Conservation (phyloP, 2,329 filamentous ascomycete genomes). For the Penicillium sp. region DNA sequence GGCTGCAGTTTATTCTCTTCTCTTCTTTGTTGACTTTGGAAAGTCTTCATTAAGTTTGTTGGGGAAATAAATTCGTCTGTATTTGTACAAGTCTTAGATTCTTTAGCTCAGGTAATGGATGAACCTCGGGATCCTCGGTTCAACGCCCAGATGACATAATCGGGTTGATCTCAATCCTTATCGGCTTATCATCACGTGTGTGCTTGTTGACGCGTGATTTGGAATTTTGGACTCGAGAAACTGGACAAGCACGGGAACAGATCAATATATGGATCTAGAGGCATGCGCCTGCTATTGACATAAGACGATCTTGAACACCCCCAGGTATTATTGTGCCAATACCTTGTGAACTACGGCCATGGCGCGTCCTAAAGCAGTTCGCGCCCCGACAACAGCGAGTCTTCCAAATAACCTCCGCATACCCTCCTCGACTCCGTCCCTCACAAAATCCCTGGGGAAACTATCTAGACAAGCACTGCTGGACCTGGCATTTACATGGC, state of each 20-base stretch:
- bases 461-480: conserved; percentile 72
- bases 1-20: too few species aligned
- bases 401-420: conserved; percentile 71
- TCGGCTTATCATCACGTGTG: conserved; percentile 7
- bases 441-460: conserved; percentile 66
- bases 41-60: too few species aligned
- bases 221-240: neutral
- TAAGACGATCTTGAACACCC: neutral
- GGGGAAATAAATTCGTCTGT: too few species aligned
- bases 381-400: conserved; percentile 67
- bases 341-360: conserved; percentile 18
- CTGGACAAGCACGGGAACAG: neutral
- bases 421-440: conserved; percentile 62
- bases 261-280: neutral
- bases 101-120: too few species aligned
- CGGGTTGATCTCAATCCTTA: neutral
- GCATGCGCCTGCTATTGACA: neutral
- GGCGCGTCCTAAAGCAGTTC: conserved; percentile 36
- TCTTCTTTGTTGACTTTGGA: too few species aligned
- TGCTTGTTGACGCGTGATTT: conserved; percentile 5
- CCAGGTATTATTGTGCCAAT: too few species aligned
- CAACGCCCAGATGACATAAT: neutral
- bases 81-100: too few species aligned
- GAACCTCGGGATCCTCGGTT: too few species aligned
- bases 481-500: conserved; percentile 73